phyloP scores from a whole-genome alignment of 257 asterid genomes.

The Ajuga chamaepitys region DNA sequence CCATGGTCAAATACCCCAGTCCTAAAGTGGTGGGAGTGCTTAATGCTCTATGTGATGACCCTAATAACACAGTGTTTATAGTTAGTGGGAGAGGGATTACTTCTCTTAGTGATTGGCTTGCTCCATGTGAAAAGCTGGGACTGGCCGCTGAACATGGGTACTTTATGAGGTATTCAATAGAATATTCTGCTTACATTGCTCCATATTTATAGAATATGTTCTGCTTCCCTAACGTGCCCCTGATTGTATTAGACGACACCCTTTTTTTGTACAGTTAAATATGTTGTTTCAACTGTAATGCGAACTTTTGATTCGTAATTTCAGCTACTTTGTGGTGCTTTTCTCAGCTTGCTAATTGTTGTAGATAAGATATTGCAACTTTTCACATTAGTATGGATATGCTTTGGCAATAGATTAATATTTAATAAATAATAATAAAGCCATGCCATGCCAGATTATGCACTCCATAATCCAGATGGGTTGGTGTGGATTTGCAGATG shows the following conservation, averaged over 20 bases:
- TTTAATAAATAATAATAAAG: too few relatives aligned
- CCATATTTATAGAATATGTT: too few relatives aligned
- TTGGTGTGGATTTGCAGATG: too few relatives aligned
- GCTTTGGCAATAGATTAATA: too few relatives aligned
- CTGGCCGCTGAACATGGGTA: constrained; percentile 92
- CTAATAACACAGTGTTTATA: constrained; percentile 68
- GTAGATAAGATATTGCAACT: too few relatives aligned
- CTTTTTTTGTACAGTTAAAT: constrained; percentile 46
- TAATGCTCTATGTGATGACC: constrained; percentile 56
- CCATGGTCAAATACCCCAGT: constrained; percentile 53
- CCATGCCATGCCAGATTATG: too few relatives aligned
- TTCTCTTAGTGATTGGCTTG: constrained; percentile 70
- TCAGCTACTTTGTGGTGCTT: neutral
- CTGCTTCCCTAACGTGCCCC: constrained; percentile 26
- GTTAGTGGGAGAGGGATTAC: constrained; percentile 81
- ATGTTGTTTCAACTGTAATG: constrained; percentile 21
- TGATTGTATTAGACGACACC: constrained; percentile 27
- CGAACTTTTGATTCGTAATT: constrained; percentile 13
- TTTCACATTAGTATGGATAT: too few relatives aligned
- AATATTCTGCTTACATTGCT: neutral
- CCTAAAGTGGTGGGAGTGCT: constrained; percentile 54
- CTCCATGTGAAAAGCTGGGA: constrained; percentile 67
- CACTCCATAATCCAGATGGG: too few relatives aligned
- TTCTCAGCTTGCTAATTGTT: neutral
- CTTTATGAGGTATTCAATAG: constrained; percentile 51